phyloP scores from a whole-genome alignment of 768 basidiomycete species.

The Gelatoporia subvermispora region DNA sequence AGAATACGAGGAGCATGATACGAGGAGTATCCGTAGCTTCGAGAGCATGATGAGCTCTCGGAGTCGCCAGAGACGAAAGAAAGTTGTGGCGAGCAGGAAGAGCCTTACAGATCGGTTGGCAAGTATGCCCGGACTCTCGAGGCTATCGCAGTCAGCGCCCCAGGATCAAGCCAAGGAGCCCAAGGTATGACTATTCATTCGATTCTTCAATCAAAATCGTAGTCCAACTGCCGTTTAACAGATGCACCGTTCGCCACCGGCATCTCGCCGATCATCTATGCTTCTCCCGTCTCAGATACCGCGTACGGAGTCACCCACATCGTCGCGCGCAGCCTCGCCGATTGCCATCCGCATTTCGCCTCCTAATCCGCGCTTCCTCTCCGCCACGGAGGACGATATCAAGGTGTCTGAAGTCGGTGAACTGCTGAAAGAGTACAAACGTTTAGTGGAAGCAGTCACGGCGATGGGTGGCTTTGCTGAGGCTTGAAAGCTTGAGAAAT shows the following conservation, averaged over 20 bases:
- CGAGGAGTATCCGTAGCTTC: slow-evolving; percentile 80
- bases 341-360: slow-evolving; percentile 44
- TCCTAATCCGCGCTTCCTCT: slow-evolving; percentile 66
- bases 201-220: not conserved
- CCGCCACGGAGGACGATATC: slow-evolving; percentile 72
- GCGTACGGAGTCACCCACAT: slow-evolving; percentile 32
- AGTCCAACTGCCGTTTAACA: slow-evolving; percentile 1
- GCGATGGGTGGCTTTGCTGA: slow-evolving; percentile 53
- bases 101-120: slow-evolving; percentile 82
- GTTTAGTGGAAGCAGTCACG: slow-evolving; percentile 66
- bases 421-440: slow-evolving; percentile 76
- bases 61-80: slow-evolving; percentile 25
- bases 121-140: slow-evolving; percentile 56
- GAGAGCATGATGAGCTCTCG: slow-evolving; percentile 74
- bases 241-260: slow-evolving; percentile 30
- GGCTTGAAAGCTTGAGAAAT: too few relatives aligned
- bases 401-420: slow-evolving; percentile 75
- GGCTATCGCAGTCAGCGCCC: slow-evolving; percentile 31
- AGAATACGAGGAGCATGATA: slow-evolving; percentile 42
- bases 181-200: slow-evolving; percentile 3
- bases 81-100: slow-evolving; percentile 40
- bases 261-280: slow-evolving; percentile 37
- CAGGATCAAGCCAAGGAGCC: slow-evolving; percentile 1
- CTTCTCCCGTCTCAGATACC: slow-evolving; percentile 24
- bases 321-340: slow-evolving; percentile 36